These are phyloP conservation scores for cucumber (Cucumis sativus) DNA, from an alignment of 306 rosid genomes.

Conservation along the genomic window Cucumber_9930_V3 NC_026657.2:39620501-39621000, in stretches of 20 bases:
- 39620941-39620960: not conserved
- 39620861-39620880: not conserved
- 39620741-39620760: constrained; percentile 76
- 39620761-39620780: constrained; percentile 9
- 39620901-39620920: not conserved
- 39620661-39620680: constrained; percentile 76
- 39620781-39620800: constrained; percentile 4
- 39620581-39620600: not conserved
- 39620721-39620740: constrained; percentile 88
- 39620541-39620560: too few relatives aligned
- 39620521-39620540: not conserved
- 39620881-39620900: not conserved
- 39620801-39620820: not conserved
- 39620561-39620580: not conserved
- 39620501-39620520: not conserved
- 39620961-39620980: not conserved
- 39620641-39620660: constrained; percentile 94
- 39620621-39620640: constrained; percentile 70
- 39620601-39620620: constrained; percentile 99
- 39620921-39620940: not conserved
- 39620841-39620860: not conserved
- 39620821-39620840: not conserved
- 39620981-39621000: not conserved
- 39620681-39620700: constrained; percentile 90
- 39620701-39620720: constrained; percentile 99